Percentiles rank a stretch among this genome's conserved stretches.
phyloP scores from a whole-genome alignment of 208 protist genomes.

The Willaertia magna region DNA sequence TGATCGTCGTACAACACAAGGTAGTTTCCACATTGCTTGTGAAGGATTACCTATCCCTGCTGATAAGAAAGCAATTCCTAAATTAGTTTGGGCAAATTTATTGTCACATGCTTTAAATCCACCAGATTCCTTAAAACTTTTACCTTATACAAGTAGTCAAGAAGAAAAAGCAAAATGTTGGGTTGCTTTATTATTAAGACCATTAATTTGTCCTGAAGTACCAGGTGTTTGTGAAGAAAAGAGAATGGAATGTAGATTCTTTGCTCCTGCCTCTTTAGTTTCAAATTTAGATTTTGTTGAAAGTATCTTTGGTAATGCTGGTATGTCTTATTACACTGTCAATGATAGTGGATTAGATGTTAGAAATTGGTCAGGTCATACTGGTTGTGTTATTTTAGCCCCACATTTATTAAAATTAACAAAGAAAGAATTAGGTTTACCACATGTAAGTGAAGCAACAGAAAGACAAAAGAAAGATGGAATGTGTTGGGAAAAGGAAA shows the following conservation, averaged over 20 bases:
- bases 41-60: conserved; percentile 21
- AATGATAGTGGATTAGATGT: conserved; percentile 29
- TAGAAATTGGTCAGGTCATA: conserved; percentile 25
- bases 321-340: conserved; percentile 21
- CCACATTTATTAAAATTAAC: conserved; percentile 26
- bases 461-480: conserved; percentile 21
- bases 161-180: conserved; percentile 14
- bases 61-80: conserved; percentile 31
- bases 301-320: conserved; percentile 36
- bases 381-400: conserved; percentile 31
- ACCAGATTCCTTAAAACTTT: background rate
- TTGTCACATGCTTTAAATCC: conserved; percentile 10
- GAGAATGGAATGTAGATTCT: conserved; percentile 24
- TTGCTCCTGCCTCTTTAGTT: conserved; percentile 28
- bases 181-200: conserved; percentile 25
- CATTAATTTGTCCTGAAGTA: conserved; percentile 27
- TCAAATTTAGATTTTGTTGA: conserved; percentile 36
- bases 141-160: background rate
- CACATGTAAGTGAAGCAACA: conserved; percentile 30
- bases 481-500: conserved; percentile 35
- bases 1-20: conserved; percentile 34
- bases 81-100: conserved; percentile 12
- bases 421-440: conserved; percentile 34
- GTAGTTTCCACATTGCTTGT: conserved; percentile 33
- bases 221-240: conserved; percentile 5